Base-by-base conservation (phyloP, 2,329 filamentous ascomycete species). In the Mycocentrospora acerina region DNA sequence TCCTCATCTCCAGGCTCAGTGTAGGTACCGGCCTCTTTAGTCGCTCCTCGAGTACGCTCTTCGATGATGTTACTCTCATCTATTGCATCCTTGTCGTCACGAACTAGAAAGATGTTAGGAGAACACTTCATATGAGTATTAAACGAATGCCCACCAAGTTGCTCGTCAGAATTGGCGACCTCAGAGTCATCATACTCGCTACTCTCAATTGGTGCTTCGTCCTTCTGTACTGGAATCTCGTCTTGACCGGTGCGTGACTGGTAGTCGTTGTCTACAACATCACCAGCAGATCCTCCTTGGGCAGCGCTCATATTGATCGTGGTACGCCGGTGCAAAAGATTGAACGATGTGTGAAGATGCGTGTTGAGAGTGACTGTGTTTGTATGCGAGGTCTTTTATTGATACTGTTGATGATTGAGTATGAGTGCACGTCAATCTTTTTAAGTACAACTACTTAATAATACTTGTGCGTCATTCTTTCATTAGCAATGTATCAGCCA, bases 1-100 rank as follows among this genome's bases (percentile, higher is more conserved):
- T 77, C 75, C 38, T 77, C 73, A 48, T 78, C 75, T 19, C 72
- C 71, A n/a, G 74, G 75, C 66, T 78, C 75, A 1, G 55, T 46
- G 49, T 78, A 78, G 0, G 65, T 63, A 13, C 74, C 73, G 24
- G 60, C 44, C 27, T 61, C 24, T 63, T 74, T 74, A 0, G 70
- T 55, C 0, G 72, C 74, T 38, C 74, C 73, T 13, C 75, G 66
- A 7, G 74, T 77, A 19, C 73, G 71, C 17, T 59, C 61, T 3
- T 70, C 62, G 5, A 78, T 50, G 26, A 78, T 75, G 46, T 77
- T 77, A 37, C 42, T 54, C 44, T 67, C 39, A 36, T 78, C 69
- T 29, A 78, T 76, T 3, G 74, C 74, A 2, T 75, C 72, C 3
- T 58, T 58, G 15, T 78, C 75, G 35, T 78, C 75, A 7, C 60